phyloP scores from a whole-genome alignment of 345 rosid genomes.

The Murraya koenigii region DNA sequence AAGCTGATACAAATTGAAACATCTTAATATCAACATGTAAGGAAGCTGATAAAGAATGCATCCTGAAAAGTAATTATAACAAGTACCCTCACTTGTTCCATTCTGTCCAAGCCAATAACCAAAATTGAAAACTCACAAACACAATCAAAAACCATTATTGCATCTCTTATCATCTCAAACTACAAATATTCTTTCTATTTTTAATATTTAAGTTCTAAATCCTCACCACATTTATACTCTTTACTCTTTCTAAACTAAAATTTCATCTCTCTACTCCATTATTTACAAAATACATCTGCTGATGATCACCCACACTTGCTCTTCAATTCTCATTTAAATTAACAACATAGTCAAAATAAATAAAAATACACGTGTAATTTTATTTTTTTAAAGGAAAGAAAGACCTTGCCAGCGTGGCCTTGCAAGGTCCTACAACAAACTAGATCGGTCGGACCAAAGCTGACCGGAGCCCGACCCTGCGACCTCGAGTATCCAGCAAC shows the following conservation, averaged over 20 bases:
- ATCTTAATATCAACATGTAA: background rate
- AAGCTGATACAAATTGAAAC: background rate
- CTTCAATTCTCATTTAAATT: background rate
- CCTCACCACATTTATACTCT: background rate
- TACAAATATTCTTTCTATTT: background rate
- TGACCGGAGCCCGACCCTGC: constrained; percentile 67
- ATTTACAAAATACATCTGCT: background rate
- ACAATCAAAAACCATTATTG: background rate
- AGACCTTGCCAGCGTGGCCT: constrained; percentile 94
- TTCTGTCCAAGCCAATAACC: background rate
- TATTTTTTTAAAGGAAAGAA: background rate
- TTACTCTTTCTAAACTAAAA: background rate
- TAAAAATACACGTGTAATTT: background rate
- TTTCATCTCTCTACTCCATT: background rate
- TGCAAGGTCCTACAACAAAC: constrained; percentile 95
- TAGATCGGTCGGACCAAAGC: constrained; percentile 84
- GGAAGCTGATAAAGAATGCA: background rate
- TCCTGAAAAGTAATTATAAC: background rate
- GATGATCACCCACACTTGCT: background rate
- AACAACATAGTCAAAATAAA: background rate
- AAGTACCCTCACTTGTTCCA: background rate
- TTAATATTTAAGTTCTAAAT: background rate
- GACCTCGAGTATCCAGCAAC: constrained; percentile 67
- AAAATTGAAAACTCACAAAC: background rate
- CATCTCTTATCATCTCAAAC: background rate